phyloP scores from a whole-genome alignment of 148 eudicot species.

The Rhododendron simsii region DNA sequence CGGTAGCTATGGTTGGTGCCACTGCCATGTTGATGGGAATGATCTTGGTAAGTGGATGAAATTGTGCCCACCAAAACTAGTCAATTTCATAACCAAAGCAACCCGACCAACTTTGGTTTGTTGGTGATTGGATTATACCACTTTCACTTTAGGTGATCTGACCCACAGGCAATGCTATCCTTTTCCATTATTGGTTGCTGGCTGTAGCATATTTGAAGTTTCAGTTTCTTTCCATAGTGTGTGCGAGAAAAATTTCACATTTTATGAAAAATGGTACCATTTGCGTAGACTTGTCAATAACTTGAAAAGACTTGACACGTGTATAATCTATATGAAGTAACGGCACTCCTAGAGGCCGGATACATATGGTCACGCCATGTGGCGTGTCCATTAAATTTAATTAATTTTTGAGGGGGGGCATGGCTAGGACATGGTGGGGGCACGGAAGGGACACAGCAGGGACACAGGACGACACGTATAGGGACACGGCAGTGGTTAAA shows the following conservation, averaged over 20 bases:
- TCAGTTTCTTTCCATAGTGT: not conserved
- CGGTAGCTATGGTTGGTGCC: conserved; percentile 75
- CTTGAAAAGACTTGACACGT: not conserved
- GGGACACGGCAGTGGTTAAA: not conserved
- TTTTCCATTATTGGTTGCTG: not conserved
- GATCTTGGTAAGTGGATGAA: conserved; percentile 63
- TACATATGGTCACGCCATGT: not conserved
- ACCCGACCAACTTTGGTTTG: not conserved
- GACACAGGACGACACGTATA: not conserved
- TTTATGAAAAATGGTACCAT: not conserved
- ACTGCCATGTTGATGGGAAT: conserved; percentile 97
- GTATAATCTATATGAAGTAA: not conserved
- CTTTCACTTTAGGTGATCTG: not conserved
- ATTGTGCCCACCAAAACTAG: not conserved
- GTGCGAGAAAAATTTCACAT: not conserved
- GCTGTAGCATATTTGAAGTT: not conserved
- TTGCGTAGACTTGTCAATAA: not conserved
- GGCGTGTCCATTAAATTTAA: not conserved
- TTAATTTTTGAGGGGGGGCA: not conserved
- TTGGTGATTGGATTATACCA: not conserved
- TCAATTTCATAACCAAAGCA: not conserved
- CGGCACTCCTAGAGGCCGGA: not conserved
- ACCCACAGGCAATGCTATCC: not conserved
- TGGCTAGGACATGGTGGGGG: not conserved
- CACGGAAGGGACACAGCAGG: not conserved